These are phyloP conservation scores for Hemileia vastatrix DNA, from an alignment of 1,284 basidiomycete species.

Conservation along the genomic window DNA sequence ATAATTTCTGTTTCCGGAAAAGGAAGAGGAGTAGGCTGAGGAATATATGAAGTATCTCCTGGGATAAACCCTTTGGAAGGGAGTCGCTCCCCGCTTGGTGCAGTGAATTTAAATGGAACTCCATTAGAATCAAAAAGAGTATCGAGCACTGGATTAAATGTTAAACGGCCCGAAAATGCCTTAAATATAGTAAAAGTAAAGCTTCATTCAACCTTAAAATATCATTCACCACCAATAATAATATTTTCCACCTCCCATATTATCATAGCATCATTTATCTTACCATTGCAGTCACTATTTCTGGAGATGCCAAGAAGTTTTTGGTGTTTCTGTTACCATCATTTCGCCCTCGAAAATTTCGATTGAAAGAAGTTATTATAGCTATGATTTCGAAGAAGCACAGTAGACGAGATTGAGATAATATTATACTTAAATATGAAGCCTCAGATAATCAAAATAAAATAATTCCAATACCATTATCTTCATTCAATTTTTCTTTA, in stretches of 20 bases:
- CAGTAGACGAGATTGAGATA: background rate
- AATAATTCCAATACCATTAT: slow-evolving; percentile 61
- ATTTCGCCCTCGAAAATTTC: slow-evolving; percentile 95
- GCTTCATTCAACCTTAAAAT: background rate
- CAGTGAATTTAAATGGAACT: slow-evolving; percentile 66
- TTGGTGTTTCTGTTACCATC: slow-evolving; percentile 92
- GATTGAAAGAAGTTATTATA: slow-evolving; percentile 95
- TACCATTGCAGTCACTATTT: slow-evolving; percentile 74
- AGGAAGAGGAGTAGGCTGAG: slow-evolving; percentile 58
- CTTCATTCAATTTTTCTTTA: slow-evolving; percentile 74
- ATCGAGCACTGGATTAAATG: slow-evolving; percentile 90
- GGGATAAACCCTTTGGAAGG: slow-evolving; percentile 70
- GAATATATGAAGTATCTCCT: slow-evolving; percentile 58
- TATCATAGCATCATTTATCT: background rate
- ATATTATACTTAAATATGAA: background rate
- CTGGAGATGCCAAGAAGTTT: slow-evolving; percentile 98
- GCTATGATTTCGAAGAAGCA: slow-evolving; percentile 50
- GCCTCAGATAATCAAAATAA: background rate
- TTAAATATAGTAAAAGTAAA: background rate
- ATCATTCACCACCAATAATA: background rate
- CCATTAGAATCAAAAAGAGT: slow-evolving; percentile 53
- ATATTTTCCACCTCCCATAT: background rate
- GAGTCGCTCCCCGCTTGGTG: slow-evolving; percentile 75
- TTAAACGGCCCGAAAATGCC: slow-evolving; percentile 87
- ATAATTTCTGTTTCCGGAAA: slow-evolving; percentile 67